A percentile compares a stretch with the other conserved stretches of the same genome.
Evolutionary conservation across 2,329 filamentous ascomycete genomes (phyloP).

Genomic region (Cercospora sp.): DNA sequence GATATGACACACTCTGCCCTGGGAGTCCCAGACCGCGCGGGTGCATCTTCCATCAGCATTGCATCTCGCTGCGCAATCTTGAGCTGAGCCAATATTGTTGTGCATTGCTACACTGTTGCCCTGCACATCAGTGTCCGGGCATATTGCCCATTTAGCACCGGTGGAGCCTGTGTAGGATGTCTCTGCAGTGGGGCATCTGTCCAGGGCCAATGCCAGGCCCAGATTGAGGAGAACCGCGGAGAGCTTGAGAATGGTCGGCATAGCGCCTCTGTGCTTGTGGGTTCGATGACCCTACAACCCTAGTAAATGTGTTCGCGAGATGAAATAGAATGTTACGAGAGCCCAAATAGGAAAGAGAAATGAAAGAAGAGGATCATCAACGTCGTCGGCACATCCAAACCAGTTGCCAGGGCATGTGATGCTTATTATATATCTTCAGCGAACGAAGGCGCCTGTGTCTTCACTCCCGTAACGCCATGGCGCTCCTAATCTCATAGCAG

Average conservation of each 20-base stretch:
- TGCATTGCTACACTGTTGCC: neutral
- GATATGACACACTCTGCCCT: conserved; percentile 15
- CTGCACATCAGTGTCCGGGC: neutral
- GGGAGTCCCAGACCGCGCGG: conserved; percentile 17
- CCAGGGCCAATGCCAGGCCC: neutral
- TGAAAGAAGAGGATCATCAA: neutral
- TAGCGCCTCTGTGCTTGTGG: neutral
- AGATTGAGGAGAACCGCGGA: neutral
- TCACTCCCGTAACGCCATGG: neutral
- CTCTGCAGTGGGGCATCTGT: neutral
- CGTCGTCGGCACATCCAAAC: neutral
- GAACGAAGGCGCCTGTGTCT: neutral
- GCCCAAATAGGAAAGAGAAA: neutral
- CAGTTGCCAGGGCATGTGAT: neutral
- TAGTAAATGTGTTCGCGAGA: neutral
- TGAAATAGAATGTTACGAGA: neutral
- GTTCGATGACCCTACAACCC: neutral
- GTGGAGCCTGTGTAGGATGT: neutral
- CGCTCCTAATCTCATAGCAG: neutral
- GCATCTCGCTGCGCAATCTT: conserved; percentile 7
- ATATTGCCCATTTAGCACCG: conserved; percentile 9
- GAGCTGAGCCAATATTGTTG: neutral
- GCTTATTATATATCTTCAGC: neutral
- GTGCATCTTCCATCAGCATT: neutral
- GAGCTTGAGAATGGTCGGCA: neutral